These are phyloP conservation scores for Lipomyces orientalis DNA, from an alignment of 805 yeast genomes.

Conservation along the genomic window DNA sequence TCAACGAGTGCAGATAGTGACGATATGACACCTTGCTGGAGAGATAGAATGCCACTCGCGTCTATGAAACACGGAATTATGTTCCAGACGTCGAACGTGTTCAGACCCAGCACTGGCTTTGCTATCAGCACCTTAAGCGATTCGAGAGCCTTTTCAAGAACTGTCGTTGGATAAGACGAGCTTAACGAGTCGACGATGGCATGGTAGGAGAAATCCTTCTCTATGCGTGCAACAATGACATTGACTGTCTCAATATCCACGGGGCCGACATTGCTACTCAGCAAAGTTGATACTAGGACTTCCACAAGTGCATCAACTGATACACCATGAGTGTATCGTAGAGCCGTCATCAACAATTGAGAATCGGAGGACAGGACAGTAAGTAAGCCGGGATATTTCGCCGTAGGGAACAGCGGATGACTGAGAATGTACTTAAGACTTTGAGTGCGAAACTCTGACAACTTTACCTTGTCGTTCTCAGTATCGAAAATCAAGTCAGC, in stretches of 20 bases:
- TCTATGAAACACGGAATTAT: slow-evolving; percentile 28
- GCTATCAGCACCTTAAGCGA: slow-evolving; percentile 1
- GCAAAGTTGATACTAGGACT: slow-evolving; percentile 4
- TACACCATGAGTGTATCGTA: slow-evolving; percentile 13
- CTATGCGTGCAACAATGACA: slow-evolving; percentile 9
- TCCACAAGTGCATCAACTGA: slow-evolving; percentile 10
- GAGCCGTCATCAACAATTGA: slow-evolving; percentile 6
- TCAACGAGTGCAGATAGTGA: slow-evolving; percentile 17
- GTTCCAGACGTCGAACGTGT: slow-evolving; percentile 21
- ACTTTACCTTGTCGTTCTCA: slow-evolving; percentile 38
- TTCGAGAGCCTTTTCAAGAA: slow-evolving; percentile 15
- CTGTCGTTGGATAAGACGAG: slow-evolving; percentile 5
- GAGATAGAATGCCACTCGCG: slow-evolving; percentile 29
- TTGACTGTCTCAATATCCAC: background rate
- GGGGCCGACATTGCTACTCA: background rate
- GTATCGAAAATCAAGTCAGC: slow-evolving; percentile 43
- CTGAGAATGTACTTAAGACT: slow-evolving; percentile 77
- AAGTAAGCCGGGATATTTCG: slow-evolving; percentile 61
- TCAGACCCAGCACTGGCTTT: background rate
- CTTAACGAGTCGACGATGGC: slow-evolving; percentile 17
- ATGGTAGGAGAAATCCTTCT: slow-evolving; percentile 21
- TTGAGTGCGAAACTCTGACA: slow-evolving; percentile 49
- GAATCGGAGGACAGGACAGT: slow-evolving; percentile 50
- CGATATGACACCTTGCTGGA: slow-evolving; percentile 12
- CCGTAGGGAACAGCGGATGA: slow-evolving; percentile 82